phyloP scores from a whole-genome alignment of 2,329 filamentous ascomycete species.

The Scedosporium apiospermum region DNA sequence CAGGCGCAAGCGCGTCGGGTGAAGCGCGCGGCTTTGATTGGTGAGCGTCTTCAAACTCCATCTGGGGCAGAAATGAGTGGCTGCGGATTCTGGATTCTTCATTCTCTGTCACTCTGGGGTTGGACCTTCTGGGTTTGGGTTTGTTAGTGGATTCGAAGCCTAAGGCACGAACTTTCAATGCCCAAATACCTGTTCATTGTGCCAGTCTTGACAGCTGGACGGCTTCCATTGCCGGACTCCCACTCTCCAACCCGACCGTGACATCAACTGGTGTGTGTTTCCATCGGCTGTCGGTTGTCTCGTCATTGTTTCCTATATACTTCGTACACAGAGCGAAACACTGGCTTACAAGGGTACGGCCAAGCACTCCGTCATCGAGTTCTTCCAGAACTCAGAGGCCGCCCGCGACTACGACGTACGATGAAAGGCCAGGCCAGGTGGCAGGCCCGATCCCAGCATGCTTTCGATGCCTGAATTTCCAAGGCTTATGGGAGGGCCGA shows the following conservation, averaged over 20 bases:
- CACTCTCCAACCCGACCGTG: neutral
- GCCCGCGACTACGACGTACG: neutral
- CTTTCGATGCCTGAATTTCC: neutral
- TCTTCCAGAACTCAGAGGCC: neutral
- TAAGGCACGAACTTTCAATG: too few relatives aligned
- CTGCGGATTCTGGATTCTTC: neutral
- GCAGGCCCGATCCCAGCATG: neutral
- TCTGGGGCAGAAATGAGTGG: slow-evolving; percentile 3
- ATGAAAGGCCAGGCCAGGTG: neutral
- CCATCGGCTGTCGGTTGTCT: neutral
- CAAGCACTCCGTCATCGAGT: too few relatives aligned
- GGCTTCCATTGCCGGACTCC: neutral
- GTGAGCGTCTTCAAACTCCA: neutral
- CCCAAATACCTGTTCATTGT: neutral
- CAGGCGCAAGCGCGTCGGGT: slow-evolving; percentile 1
- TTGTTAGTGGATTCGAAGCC: neutral
- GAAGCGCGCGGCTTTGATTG: slow-evolving; percentile 4
- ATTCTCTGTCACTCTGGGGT: neutral
- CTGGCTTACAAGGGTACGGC: too few relatives aligned
- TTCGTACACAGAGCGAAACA: too few relatives aligned
- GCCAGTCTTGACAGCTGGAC: neutral
- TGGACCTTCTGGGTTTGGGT: neutral
- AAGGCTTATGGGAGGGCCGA: neutral
- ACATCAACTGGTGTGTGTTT: neutral
- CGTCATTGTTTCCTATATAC: too few relatives aligned